Percentiles rank a stretch among this genome's conserved stretches.
phyloP scores from a whole-genome alignment of 169 alveolate species.

The Amoebophrya sp. region DNA sequence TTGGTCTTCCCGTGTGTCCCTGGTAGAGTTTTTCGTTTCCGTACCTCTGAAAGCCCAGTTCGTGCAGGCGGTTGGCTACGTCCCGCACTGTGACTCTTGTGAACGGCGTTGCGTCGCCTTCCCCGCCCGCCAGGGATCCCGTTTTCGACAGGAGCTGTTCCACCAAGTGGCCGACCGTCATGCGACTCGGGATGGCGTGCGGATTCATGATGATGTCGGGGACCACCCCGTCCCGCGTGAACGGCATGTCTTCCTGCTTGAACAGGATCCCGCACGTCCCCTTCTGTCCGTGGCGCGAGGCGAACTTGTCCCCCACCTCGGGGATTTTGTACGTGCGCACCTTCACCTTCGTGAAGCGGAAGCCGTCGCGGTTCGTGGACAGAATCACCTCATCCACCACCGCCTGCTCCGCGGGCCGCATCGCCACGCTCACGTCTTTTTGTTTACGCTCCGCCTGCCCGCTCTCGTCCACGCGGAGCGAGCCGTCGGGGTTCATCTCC shows the following conservation, averaged over 20 bases:
- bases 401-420: slow-evolving; percentile 56
- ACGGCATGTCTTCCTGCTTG: slow-evolving; percentile 97
- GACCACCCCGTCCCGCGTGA: slow-evolving; percentile 86
- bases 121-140: slow-evolving; percentile 90
- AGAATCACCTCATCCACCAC: slow-evolving; percentile 84
- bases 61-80: slow-evolving; percentile 88
- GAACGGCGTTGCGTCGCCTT: slow-evolving; percentile 99
- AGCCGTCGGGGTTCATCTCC: no score
- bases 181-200: slow-evolving; percentile 99
- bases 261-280: slow-evolving; percentile 99
- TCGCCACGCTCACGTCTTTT: background rate
- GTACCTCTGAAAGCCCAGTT: slow-evolving; percentile 83
- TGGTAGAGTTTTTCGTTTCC: slow-evolving; percentile 98
- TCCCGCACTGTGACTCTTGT: slow-evolving; percentile 85
- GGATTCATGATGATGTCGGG: slow-evolving; percentile 99
- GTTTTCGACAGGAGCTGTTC: slow-evolving; percentile 92
- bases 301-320: slow-evolving; percentile 99
- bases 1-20: slow-evolving; percentile 87
- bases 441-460: background rate
- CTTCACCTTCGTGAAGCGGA: slow-evolving; percentile 86
- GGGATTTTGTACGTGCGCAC: slow-evolving; percentile 69
- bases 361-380: slow-evolving; percentile 87
- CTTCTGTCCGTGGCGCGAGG: slow-evolving; percentile 98
- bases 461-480: background rate
- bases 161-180: slow-evolving; percentile 99